Evolutionary conservation across 352 stramenopile genomes (phyloP), one percentile per base, ranked within the genome.

Genomic region (Pythium rhizo-oryzae): DNA sequence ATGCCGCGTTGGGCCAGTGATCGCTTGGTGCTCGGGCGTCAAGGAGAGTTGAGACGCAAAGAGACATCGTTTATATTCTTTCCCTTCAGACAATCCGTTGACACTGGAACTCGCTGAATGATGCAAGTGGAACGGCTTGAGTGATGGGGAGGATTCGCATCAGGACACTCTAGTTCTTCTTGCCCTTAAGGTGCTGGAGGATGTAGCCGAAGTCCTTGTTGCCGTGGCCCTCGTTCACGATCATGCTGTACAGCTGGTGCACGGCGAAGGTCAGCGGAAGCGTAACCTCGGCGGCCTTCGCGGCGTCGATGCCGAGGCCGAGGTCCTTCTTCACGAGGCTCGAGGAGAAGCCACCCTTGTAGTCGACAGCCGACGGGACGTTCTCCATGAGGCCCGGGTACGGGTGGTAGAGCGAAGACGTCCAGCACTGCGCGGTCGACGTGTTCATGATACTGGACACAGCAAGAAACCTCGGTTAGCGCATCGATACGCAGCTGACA

Each of bases 271-370:
- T 94, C 12, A 97, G 69, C 18, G 89, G 89, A 21, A 97, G 68
- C 16, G 87, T 84, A 37, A 91, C 87, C 53, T 90, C 84, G 8
- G 91, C 84, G 41, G 82, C 72, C 70, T 97, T 96, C 64, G 86
- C 94, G 28, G 89, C 93, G 67, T 97, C 87, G 24, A 98, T 82
- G 8, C 96, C 97, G 50, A 99, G 87, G 13, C 91, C 90, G 6
- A 99, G 76, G 79, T 99, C 97, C 78, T 99, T 99, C 54, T 98
- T 87, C 92, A 99, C 98, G 11, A 99, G 83, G 51, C 81, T 80
- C 16, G 88, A 86, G 15, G 85, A 90, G 71, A 99, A 99, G 3
- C 96, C 83, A 63, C 89, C 80, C 80, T 97, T 87, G 78, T 98
- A 93, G 74, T 91, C 76, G 76, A 93, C 92, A 16, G 89, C 89